Base-by-base conservation (phyloP, 306 rosid species). In the Ammopiptanthus mongolicus region DNA sequence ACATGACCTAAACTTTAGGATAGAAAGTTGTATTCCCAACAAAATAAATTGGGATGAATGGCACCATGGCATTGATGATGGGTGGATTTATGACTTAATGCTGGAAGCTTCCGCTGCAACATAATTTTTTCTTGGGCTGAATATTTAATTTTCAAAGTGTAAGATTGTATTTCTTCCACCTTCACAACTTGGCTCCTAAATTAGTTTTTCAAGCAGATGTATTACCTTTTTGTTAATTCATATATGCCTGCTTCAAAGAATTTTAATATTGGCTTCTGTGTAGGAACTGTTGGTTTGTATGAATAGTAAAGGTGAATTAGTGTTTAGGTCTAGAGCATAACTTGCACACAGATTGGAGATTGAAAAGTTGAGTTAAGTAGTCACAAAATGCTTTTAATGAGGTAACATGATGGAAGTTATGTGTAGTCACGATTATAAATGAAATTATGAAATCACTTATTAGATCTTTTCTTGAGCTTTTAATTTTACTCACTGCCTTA, bases 371-470 rank as follows among this genome's bases (percentile, higher is more conserved):
- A 21, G 44, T 34, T 25, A 25, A 63, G 28, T 48, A 22, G 82
- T 69, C 22, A 78, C 42, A 12, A 68, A 69, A 47, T 10, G 46
- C 22, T 59, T 34, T 59, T 69, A 69, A 47, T 58, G 70, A 69
- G 63, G 56, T 47, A 78, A 59, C 64, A 78, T 58, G 14, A n/a
- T 46, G 42, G 70, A 6, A 46, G 53, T 59, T 77, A 36, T 77
- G 44, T 57, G 63, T 18, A 68, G 69, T 68, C 78, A 31, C 63
- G n/a, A 47, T 74, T 74, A 33, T 22, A 48, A 74, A 60, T 60
- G 21, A 44, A 15, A 74, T 62, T 33, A 62, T 74, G 25, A 51
- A 62, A 50, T 48, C 62, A 47, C 63, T 47, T 47, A 31, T 74
- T 31, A 13, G 2, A 33, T 42, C 12, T 57, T 23, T 41, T 57